Evolutionary conservation across 2,329 filamentous ascomycete genomes (phyloP), one percentile per base, ranked within the genome.

Genomic region (Orbilia javanica): DNA sequence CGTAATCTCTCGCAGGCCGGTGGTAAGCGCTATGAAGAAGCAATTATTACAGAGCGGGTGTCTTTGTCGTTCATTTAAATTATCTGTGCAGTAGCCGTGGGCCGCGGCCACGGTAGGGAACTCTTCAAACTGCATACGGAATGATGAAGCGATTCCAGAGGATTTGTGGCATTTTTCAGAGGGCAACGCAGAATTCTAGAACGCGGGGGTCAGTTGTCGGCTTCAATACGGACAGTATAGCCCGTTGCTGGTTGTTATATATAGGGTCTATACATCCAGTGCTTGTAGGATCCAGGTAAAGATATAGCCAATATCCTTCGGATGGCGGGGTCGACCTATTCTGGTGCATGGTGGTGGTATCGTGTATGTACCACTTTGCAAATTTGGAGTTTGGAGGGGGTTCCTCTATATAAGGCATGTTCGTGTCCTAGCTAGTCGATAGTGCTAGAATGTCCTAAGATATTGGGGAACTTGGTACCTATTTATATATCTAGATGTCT

Each of bases 51-150:
- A 44, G 20, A 52, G 7, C 22, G 25, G 29, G 48, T 44, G 34
- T 44, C 29, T 71, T 60, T 55, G 20, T 60, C 34, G 55, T 60
- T 34, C 57, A 65, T 46, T 39, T 29, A n/a, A 39, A 27, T 50
- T 44, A 18, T 18, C n/a, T 18, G 42, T 8, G 42, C 36, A n/a
- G 42, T 20, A 18, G 31, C 42, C n/a, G 15, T 5, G 4, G 46
- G n/a, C n/a, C n/a, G n/a, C n/a, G n/a, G n/a, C n/a, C n/a, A n/a
- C n/a, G n/a, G 50, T 20, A 57, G 10, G 73, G 73, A 77, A 77
- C 73, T 77, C 73, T 70, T 60, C 29, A 34, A 18, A 65, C 73
- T 77, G 57, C 20, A 70, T 66, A 29, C 8, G 73, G 73, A 70
- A 77, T 71, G 60, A 60, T 66, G 55, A 70, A 62, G 50, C 66